phyloP scores from a whole-genome alignment of 2,329 filamentous ascomycete species.

The Talaromyces sp. region DNA sequence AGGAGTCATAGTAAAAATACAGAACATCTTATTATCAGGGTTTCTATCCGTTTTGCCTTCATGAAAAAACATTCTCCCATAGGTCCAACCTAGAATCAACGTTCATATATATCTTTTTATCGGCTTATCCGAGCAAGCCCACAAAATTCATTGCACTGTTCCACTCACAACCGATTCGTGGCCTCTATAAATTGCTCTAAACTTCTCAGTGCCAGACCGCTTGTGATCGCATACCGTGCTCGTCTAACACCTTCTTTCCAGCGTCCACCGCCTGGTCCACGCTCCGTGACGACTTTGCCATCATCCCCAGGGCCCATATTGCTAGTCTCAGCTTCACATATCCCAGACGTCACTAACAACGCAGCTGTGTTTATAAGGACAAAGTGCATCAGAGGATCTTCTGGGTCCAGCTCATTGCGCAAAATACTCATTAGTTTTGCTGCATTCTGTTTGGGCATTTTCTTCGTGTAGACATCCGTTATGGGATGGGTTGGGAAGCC shows the following conservation, averaged over 20 bases:
- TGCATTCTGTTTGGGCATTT: constrained; percentile 82
- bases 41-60: neutral
- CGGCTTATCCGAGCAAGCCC: neutral
- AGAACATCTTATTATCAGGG: neutral
- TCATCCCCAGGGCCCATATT: constrained; percentile 76
- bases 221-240: constrained; percentile 81
- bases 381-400: constrained; percentile 86
- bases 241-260: constrained; percentile 94
- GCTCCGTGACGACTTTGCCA: constrained; percentile 71
- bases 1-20: constrained; percentile 3
- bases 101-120: neutral
- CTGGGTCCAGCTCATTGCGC: constrained; percentile 62
- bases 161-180: constrained; percentile 53
- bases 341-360: constrained; percentile 75
- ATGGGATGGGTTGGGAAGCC: constrained; percentile 72
- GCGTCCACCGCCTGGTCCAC: constrained; percentile 75
- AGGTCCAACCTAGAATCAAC: neutral
- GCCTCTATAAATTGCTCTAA: constrained; percentile 80
- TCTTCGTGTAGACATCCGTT: constrained; percentile 72
- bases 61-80: neutral
- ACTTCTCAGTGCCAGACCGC: constrained; percentile 76
- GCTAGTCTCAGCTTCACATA: constrained; percentile 78
- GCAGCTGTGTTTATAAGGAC: constrained; percentile 91
- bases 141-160: neutral
- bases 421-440: constrained; percentile 74